Conservation (phyloP, 768 basidiomycete genomes). For the Pluteus cervinus region DNA sequence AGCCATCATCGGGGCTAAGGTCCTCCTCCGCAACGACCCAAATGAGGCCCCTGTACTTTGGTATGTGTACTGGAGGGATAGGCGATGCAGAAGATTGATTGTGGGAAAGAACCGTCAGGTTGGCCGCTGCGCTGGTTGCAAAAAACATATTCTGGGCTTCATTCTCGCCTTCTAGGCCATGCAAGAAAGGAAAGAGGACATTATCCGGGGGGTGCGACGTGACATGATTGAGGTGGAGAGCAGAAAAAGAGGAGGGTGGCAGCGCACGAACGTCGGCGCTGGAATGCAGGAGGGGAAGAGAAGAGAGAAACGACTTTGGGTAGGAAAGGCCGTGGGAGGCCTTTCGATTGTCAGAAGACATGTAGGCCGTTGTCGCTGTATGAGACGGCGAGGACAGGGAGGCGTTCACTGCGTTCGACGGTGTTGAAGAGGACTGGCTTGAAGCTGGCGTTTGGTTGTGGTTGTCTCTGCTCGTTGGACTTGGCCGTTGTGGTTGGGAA, state of each 20-base stretch:
- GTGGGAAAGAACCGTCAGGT: slow-evolving; percentile 10
- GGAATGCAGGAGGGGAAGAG: slow-evolving; percentile 16
- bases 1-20: slow-evolving; percentile 28
- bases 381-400: too few relatives aligned
- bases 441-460: too few relatives aligned
- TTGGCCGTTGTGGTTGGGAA: too few relatives aligned
- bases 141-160: slow-evolving; percentile 81
- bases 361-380: too few relatives aligned
- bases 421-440: too few relatives aligned
- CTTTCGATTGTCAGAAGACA: too few relatives aligned
- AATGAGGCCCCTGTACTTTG: slow-evolving; percentile 65
- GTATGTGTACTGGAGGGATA: slow-evolving; percentile 22
- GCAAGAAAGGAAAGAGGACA: slow-evolving; percentile 83
- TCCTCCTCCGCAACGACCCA: slow-evolving; percentile 82
- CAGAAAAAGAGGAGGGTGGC: too few relatives aligned
- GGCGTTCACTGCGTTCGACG: too few relatives aligned
- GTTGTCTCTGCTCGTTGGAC: too few relatives aligned
- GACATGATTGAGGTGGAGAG: slow-evolving; percentile 57
- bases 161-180: slow-evolving; percentile 81
- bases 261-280: too few relatives aligned
- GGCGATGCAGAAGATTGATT: slow-evolving; percentile 9
- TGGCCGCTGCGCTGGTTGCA: slow-evolving; percentile 26
- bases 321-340: slow-evolving; percentile 20
- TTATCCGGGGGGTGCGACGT: slow-evolving; percentile 72
- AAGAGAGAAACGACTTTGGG: slow-evolving; percentile 16